Evolutionary conservation across 176 grass and related monocot species (phyloP), one percentile per base, ranked within the genome.

Genomic region (Phoenix roebelenii): DNA sequence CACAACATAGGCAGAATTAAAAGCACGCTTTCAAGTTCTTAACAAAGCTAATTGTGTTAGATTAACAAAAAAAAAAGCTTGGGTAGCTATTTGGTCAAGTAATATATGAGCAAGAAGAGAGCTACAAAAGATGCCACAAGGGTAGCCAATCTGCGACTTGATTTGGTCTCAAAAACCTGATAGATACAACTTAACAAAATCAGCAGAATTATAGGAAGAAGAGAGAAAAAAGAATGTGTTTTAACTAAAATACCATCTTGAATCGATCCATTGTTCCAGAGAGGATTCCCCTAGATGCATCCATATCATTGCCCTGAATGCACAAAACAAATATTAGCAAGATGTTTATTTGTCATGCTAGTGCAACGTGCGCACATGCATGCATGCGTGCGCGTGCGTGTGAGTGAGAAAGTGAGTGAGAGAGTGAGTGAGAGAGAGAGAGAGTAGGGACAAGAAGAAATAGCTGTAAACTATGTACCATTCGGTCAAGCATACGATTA

Each of bases 251-350:
- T 83, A 92, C 93, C 56, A 51, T 91, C 84, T 98, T 98, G 76
- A 98, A 98, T 80, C 83, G 82, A 64, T 85, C 87, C 51, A 98
- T 78, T 7, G 93, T 98, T 78, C 93, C 93, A 75, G 87, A 88
- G 58, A 98, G 87, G 68, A 91, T 80, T 50, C 93, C 87, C 73
- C 93, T 88, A 49, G 93, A 98, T 20, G 93, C 4, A 79, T 98
- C 93, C 93, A 98, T 97, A 64, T 92, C 84, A 77, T 85, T 91
- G 10, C 93, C 93, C 93, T 98, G 62, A 71, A 78, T 15, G 16
- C 15, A 71, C 9, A 49, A 66, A 18, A 48, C 44, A 64, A 10
- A 26, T 32, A 73, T 50, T 44, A 44, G 35, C 35, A 44, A 44
- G 35, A 14, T 14, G 9, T 44, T 44, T 44, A 12, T 14, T 14